A percentile compares a stretch with the other conserved stretches of the same genome.
These are phyloP conservation scores for Boletus hoseneyae DNA, from an alignment of 1,284 basidiomycete species.

Conservation along the genomic window DNA sequence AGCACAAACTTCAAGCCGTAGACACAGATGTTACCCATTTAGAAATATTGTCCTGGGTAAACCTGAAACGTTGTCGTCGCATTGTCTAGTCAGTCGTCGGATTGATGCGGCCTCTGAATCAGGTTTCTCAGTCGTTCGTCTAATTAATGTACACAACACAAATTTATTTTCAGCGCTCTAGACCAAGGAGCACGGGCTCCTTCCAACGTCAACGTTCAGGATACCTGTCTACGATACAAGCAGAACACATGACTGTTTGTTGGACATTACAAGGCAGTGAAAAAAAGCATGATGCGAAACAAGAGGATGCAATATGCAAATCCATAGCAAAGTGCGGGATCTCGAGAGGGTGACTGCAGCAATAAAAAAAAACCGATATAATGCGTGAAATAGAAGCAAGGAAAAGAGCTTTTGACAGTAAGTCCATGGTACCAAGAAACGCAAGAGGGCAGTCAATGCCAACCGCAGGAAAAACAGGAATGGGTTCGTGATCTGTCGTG, in stretches of 20 bases:
- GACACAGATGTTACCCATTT: too few species aligned
- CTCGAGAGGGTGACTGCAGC: constrained; percentile 12
- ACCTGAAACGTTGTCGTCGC: too few species aligned
- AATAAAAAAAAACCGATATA: constrained; percentile 18
- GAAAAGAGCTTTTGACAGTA: constrained; percentile 1
- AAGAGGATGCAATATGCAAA: constrained; percentile 23
- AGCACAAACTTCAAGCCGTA: too few species aligned
- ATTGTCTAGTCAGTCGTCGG: too few species aligned
- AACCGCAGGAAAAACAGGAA: constrained; percentile 1
- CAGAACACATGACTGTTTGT: constrained; percentile 16
- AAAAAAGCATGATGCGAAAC: constrained; percentile 13
- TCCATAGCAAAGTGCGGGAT: constrained; percentile 25
- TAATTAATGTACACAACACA: too few species aligned
- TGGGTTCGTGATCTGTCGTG: constrained; percentile 23
- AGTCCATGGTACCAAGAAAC: constrained; percentile 28
- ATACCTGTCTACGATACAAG: constrained; percentile 28
- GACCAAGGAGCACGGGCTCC: not conserved
- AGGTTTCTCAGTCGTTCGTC: too few species aligned
- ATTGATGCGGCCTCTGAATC: too few species aligned
- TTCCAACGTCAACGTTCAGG: constrained; percentile 9
- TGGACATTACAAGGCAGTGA: constrained; percentile 21
- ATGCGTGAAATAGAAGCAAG: constrained; percentile 20
- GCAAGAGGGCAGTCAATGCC: constrained; percentile 31
- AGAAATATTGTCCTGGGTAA: too few species aligned
- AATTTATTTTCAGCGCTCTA: not conserved